Evolutionary conservation across 805 yeast species (phyloP).

Genomic region (Pichia thaimueangensis): DNA sequence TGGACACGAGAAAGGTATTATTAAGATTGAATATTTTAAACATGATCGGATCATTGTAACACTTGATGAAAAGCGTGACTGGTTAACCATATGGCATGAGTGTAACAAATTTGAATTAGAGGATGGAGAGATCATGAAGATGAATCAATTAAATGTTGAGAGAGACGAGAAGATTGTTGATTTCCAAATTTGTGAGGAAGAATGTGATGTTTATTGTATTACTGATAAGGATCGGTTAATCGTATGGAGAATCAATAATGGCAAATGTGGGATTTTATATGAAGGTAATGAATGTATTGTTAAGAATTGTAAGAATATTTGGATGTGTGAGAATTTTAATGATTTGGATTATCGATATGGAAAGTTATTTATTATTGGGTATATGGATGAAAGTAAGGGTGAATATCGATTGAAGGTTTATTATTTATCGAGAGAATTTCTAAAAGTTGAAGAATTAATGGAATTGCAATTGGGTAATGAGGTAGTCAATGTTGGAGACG

Average conservation of each 20-base stretch:
- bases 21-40: conserved; percentile 37
- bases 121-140: conserved; percentile 25
- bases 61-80: conserved; percentile 47
- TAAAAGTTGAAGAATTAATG: background rate
- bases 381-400: conserved; percentile 6
- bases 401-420: conserved; percentile 18
- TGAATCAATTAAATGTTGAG: conserved; percentile 38
- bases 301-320: background rate
- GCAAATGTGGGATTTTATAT: background rate
- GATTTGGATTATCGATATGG: conserved; percentile 4
- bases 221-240: conserved; percentile 51
- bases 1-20: conserved; percentile 46
- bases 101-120: conserved; percentile 22
- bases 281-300: no score
- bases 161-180: conserved; percentile 12
- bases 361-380: conserved; percentile 11
- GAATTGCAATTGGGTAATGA: background rate
- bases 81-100: conserved; percentile 58
- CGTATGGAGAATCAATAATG: conserved; percentile 8
- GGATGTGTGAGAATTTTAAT: conserved; percentile 1
- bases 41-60: conserved; percentile 52
- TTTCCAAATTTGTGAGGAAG: conserved; percentile 34
- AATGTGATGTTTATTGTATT: conserved; percentile 30
- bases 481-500: background rate
- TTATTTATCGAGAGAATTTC: background rate